A percentile compares a stretch with the other conserved stretches of the same genome.
Evolutionary conservation across 495 filamentous ascomycete species (phyloP).

Genomic region (Aspergillus affinis): DNA sequence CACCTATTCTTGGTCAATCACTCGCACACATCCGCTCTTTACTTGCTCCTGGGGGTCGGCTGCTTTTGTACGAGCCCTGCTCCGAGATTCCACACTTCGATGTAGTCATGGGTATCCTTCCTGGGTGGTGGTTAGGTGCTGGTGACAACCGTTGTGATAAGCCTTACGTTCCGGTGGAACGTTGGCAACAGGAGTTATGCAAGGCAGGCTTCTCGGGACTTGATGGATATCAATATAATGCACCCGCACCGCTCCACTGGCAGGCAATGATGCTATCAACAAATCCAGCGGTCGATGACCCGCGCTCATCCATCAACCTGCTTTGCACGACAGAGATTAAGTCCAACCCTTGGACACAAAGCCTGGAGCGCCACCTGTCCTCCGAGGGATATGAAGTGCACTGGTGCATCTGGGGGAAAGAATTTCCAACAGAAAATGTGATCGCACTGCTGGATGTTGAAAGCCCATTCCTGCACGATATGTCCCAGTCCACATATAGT

Average conservation of each 20-base stretch:
- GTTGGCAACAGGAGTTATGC: background rate
- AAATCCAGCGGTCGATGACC: background rate
- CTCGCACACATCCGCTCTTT: slow-evolving; percentile 36
- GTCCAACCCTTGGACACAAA: background rate
- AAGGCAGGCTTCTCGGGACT: slow-evolving; percentile 30
- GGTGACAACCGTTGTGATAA: background rate
- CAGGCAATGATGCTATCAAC: slow-evolving; percentile 5
- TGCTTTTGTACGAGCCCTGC: slow-evolving; percentile 29
- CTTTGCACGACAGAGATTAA: slow-evolving; percentile 9
- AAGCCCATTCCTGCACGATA: slow-evolving; percentile 27
- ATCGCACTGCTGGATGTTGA: slow-evolving; percentile 32
- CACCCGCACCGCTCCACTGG: slow-evolving; percentile 1
- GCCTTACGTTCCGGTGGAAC: background rate
- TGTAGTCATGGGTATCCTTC: slow-evolving; percentile 14
- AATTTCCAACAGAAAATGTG: slow-evolving; percentile 21
- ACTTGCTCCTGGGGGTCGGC: slow-evolving; percentile 19
- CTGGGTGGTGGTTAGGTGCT: slow-evolving; percentile 13
- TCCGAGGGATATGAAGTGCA: background rate
- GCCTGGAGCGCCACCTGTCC: background rate
- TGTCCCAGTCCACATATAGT: slow-evolving; percentile 9
- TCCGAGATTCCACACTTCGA: background rate
- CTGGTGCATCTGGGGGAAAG: slow-evolving; percentile 15
- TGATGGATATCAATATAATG: slow-evolving; percentile 16
- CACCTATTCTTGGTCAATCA: slow-evolving; percentile 30
- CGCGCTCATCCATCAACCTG: background rate